Conservation (phyloP, 495 filamentous ascomycete genomes). For the Umbilicaria muhlenbergii region DNA sequence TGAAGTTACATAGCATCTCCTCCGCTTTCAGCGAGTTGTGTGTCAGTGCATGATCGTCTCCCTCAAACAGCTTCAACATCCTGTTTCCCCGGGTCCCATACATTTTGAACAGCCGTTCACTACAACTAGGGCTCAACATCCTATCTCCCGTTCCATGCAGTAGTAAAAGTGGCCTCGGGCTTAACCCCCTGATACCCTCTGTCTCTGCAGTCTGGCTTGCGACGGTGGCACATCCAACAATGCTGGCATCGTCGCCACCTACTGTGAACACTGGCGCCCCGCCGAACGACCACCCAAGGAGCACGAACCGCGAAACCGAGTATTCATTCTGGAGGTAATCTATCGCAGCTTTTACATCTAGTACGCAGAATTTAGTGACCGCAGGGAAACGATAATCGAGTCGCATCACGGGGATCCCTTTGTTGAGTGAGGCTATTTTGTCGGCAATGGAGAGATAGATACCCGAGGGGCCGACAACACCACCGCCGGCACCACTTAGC, state of each 20-base stretch:
- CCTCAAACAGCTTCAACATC: slow-evolving; percentile 24
- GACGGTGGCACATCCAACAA: slow-evolving; percentile 22
- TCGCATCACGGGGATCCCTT: slow-evolving; percentile 21
- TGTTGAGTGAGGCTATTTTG: slow-evolving; percentile 13
- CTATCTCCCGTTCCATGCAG: slow-evolving; percentile 25
- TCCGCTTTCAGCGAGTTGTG: slow-evolving; percentile 20
- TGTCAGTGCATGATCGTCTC: slow-evolving; percentile 26
- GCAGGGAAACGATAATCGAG: slow-evolving; percentile 29
- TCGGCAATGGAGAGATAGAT: slow-evolving; percentile 16
- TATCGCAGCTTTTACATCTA: slow-evolving; percentile 24
- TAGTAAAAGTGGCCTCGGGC: slow-evolving; percentile 20
- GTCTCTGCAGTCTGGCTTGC: slow-evolving; percentile 19
- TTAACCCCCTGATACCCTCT: slow-evolving; percentile 14
- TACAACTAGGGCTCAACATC: slow-evolving; percentile 17
- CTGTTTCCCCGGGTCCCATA: slow-evolving; percentile 21
- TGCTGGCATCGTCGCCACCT: slow-evolving; percentile 17
- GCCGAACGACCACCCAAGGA: slow-evolving; percentile 32
- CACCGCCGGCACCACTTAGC: slow-evolving; percentile 19
- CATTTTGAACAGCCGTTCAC: slow-evolving; percentile 20
- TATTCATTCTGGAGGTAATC: slow-evolving; percentile 21
- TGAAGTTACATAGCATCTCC: slow-evolving; percentile 22
- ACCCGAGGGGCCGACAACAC: slow-evolving; percentile 17
- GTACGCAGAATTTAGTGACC: slow-evolving; percentile 17
- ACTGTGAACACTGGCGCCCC: slow-evolving; percentile 24
- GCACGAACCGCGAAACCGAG: slow-evolving; percentile 19